Evolutionary conservation across 768 basidiomycete genomes (phyloP), one percentile per base, ranked within the genome.

Genomic region (Mycena maculata): DNA sequence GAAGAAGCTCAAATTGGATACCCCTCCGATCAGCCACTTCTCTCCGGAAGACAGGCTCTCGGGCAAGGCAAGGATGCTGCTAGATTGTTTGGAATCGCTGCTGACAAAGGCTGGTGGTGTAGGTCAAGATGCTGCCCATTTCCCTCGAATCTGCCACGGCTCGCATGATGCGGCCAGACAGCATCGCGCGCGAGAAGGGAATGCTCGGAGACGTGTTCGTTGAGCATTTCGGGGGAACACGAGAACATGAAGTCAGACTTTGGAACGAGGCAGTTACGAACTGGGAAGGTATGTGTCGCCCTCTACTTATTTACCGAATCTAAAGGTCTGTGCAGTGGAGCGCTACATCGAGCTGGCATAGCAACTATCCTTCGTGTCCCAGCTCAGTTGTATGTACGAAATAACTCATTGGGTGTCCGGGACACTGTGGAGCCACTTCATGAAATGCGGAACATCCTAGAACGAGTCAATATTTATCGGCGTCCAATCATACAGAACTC

Each of bases 161-260:
- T 44, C 83, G 85, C 54, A 98, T 99, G 92, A 92, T 92, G 88
- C 81, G 80, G 31, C 79, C 85, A 4, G 87, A 83, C 16, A 96
- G 94, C 72, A 79, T 97, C 55, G 98, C 98, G 3, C 86, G 98
- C 33, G 92, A 96, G 74, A 76, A 77, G 18, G 76, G 77, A 12
- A 83, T 94, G 44, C 89, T 99, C 61, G 97, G 96, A 0, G 82
- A 95, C 73, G 90, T 88, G 25, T 98, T 98, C 74, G 94, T 99
- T 1, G 94, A 99, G 18, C 98, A 99, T 76, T 97, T 88, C 73
- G 95, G 93, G 3, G 96, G 95, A 10, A 99, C 98, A n/a, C 88
- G 97, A 72, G 87, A 94, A 76, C 92, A 98, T 76, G 96, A 97
- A 76, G 89, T 96, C 62, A 88, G 84, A 58, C 73, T 92, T 27